These are phyloP conservation scores for Mariannaea elegans DNA, from an alignment of 2,329 filamentous ascomycete species.

Conservation along the genomic window DNA sequence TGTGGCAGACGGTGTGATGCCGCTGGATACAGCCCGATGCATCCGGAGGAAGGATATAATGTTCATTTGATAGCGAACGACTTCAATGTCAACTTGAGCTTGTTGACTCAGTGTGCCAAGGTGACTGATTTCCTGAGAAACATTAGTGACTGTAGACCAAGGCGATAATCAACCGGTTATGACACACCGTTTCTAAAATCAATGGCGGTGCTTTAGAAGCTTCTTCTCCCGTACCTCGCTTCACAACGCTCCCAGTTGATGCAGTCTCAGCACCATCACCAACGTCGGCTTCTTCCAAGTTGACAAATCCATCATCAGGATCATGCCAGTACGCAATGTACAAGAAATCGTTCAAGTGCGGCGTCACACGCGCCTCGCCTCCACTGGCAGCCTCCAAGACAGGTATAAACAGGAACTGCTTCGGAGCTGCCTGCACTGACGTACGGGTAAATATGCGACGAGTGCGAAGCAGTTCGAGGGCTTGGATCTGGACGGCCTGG, in stretches of 20 bases:
- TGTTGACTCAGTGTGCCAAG: slow-evolving; percentile 67
- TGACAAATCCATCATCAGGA: slow-evolving; percentile 74
- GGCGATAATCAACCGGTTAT: background rate
- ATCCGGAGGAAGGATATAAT: slow-evolving; percentile 86
- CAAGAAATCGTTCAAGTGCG: slow-evolving; percentile 80
- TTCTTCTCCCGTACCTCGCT: slow-evolving; percentile 41
- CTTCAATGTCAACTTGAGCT: slow-evolving; percentile 76
- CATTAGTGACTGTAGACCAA: slow-evolving; percentile 20
- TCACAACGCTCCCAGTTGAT: slow-evolving; percentile 58
- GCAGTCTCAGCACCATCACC: slow-evolving; percentile 44
- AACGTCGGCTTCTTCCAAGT: slow-evolving; percentile 70
- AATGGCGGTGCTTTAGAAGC: slow-evolving; percentile 41
- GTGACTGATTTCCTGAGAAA: slow-evolving; percentile 62
- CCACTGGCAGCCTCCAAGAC: slow-evolving; percentile 64
- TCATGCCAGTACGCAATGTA: slow-evolving; percentile 89
- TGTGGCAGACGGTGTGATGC: slow-evolving; percentile 81
- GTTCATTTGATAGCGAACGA: slow-evolving; percentile 87
- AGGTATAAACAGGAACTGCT: slow-evolving; percentile 81
- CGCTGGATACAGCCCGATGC: slow-evolving; percentile 83
- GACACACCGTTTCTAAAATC: slow-evolving; percentile 55
- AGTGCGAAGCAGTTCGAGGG: slow-evolving; percentile 78
- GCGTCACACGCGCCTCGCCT: slow-evolving; percentile 59
- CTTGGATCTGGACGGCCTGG: slow-evolving; percentile 85
- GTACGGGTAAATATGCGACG: slow-evolving; percentile 80
- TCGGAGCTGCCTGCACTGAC: slow-evolving; percentile 77